Conservation (phyloP, 140 eudicot genomes). For the Oenanthe javanica region DNA sequence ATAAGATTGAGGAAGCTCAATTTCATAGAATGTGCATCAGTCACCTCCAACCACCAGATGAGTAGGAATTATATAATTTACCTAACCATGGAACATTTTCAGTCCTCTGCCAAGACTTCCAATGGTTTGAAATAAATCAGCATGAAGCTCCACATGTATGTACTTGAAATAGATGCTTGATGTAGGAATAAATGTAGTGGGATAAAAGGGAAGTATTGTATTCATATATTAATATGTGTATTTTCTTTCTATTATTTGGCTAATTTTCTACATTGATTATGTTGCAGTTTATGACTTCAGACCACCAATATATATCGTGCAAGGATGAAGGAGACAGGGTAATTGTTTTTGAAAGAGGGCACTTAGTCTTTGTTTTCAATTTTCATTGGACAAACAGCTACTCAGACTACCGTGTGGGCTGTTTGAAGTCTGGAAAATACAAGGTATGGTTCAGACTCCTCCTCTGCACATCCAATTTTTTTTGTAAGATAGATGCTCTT, state of each 20-base stretch:
- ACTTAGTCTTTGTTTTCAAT: slow-evolving; percentile 85
- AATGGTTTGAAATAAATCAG: not conserved
- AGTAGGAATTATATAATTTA: not conserved
- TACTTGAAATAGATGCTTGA: not conserved
- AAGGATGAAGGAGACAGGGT: slow-evolving; percentile 85
- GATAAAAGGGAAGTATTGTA: not conserved
- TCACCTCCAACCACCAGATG: not conserved
- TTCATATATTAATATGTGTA: not conserved
- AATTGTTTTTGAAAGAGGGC: slow-evolving; percentile 77
- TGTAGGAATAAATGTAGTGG: not conserved
- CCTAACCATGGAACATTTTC: not conserved
- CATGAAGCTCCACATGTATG: not conserved
- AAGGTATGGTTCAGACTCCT: slow-evolving; percentile 40
- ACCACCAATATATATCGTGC: slow-evolving; percentile 83
- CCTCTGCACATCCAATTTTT: not conserved
- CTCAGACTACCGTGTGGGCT: slow-evolving; percentile 83
- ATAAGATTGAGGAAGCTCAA: not conserved
- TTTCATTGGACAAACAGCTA: slow-evolving; percentile 89
- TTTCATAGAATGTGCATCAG: not conserved
- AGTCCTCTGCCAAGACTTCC: not conserved
- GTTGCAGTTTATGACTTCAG: slow-evolving; percentile 92
- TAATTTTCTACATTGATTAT: not conserved
- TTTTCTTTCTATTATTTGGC: not conserved
- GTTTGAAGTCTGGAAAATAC: slow-evolving; percentile 83
- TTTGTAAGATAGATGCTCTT: not conserved